phyloP scores from a whole-genome alignment of 495 filamentous ascomycete species.

The Aspergillus campestris region DNA sequence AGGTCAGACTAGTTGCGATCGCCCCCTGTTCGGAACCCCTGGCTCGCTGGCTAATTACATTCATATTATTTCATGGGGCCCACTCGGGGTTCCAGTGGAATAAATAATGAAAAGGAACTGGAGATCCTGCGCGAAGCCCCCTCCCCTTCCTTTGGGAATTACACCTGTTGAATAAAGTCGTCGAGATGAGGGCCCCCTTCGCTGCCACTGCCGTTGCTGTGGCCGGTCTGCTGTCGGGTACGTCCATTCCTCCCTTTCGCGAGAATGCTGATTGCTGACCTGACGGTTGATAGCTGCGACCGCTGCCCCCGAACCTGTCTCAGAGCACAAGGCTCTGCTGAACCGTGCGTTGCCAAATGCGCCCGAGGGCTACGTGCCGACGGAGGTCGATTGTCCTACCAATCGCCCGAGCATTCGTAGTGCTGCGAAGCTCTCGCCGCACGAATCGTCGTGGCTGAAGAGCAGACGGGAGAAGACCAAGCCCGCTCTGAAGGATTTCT shows the following conservation, averaged over 20 bases:
- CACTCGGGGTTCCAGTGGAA: too few relatives aligned
- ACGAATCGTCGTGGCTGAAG: slow-evolving; percentile 64
- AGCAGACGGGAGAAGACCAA: slow-evolving; percentile 45
- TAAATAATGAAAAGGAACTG: too few relatives aligned
- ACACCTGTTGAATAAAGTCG: too few relatives aligned
- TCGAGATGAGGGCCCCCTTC: slow-evolving; percentile 1
- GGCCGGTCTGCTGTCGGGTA: background rate
- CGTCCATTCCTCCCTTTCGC: background rate
- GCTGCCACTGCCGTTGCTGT: background rate
- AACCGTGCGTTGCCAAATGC: slow-evolving; percentile 37
- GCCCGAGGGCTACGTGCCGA: slow-evolving; percentile 39
- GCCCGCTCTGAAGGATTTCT: slow-evolving; percentile 61
- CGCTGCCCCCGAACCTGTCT: slow-evolving; percentile 6
- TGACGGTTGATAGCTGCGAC: slow-evolving; percentile 9
- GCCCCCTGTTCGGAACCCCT: too few relatives aligned
- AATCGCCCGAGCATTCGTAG: slow-evolving; percentile 43
- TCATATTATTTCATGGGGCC: too few relatives aligned
- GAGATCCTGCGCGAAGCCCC: too few relatives aligned
- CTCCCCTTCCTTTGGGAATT: too few relatives aligned
- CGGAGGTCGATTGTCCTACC: slow-evolving; percentile 31
- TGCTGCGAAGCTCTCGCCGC: slow-evolving; percentile 50
- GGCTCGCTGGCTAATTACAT: too few relatives aligned
- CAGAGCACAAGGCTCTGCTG: background rate
- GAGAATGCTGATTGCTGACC: background rate
- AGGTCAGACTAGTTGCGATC: too few relatives aligned